Evolutionary conservation across 2,329 filamentous ascomycete species (phyloP).

Genomic region (Biscogniauxia sp.): DNA sequence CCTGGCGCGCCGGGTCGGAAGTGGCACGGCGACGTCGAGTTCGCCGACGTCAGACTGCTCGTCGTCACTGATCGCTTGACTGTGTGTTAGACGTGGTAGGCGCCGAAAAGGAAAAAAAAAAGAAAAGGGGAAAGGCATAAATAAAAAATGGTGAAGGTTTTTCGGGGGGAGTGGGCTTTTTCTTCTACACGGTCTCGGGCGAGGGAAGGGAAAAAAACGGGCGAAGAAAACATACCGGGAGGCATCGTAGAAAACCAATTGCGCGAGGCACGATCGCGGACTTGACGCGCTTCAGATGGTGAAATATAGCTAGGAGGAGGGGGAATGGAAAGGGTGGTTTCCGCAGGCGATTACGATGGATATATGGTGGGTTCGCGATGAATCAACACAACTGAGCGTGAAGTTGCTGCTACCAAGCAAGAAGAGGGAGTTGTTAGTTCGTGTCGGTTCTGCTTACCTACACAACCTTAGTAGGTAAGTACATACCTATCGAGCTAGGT

Average conservation of each 20-base stretch:
- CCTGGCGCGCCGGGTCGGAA: conserved; percentile 14
- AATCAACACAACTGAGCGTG: neutral
- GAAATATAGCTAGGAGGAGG: too few relatives aligned
- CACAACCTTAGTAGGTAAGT: too few relatives aligned
- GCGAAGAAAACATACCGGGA: conserved; percentile 17
- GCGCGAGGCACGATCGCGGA: neutral
- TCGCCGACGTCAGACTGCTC: conserved; percentile 37
- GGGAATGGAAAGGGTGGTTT: neutral
- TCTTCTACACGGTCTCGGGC: too few relatives aligned
- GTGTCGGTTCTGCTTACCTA: neutral
- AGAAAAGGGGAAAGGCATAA: too few relatives aligned
- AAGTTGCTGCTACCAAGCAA: neutral
- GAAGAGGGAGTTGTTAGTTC: neutral
- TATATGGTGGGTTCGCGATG: neutral
- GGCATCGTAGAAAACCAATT: conserved; percentile 13
- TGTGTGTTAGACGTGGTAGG: conserved; percentile 4
- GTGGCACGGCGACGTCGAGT: conserved; percentile 17
- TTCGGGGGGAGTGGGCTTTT: too few relatives aligned
- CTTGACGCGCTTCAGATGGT: neutral
- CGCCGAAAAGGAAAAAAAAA: too few relatives aligned
- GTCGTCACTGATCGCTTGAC: conserved; percentile 40
- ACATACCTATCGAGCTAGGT: too few relatives aligned
- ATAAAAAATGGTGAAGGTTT: too few relatives aligned
- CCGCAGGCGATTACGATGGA: neutral
- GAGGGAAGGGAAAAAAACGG: neutral